phyloP scores from a whole-genome alignment of 176 grass and related monocot species.

The Sorghum bicolor region DNA sequence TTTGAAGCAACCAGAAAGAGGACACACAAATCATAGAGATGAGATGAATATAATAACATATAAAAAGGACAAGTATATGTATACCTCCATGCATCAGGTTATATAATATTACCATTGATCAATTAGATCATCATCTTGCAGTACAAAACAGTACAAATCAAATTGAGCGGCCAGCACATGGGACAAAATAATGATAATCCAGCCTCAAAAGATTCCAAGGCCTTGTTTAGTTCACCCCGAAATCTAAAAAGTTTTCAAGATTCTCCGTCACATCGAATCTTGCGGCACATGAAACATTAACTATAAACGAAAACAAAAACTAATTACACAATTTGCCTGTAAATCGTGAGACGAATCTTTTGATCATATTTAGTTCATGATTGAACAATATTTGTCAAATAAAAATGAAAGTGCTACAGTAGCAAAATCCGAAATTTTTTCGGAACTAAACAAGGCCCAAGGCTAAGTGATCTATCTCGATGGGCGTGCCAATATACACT shows the following conservation, averaged over 20 bases:
- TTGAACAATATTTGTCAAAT: too few relatives aligned
- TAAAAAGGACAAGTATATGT: neutral
- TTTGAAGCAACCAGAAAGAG: neutral
- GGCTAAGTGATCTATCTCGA: neutral
- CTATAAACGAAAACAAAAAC: too few relatives aligned
- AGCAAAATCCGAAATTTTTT: too few relatives aligned
- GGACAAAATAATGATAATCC: conserved; percentile 12
- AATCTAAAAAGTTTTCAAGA: too few relatives aligned
- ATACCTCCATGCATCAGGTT: neutral
- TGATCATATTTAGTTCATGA: too few relatives aligned
- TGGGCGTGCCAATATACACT: neutral
- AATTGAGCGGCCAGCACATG: neutral
- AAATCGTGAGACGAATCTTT: too few relatives aligned
- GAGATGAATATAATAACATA: neutral
- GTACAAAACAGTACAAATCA: neutral
- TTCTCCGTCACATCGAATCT: too few relatives aligned
- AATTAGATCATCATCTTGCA: neutral
- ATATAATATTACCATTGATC: neutral
- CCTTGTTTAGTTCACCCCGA: too few relatives aligned
- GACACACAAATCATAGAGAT: neutral
- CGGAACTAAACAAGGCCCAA: too few relatives aligned
- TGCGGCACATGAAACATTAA: too few relatives aligned
- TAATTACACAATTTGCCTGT: too few relatives aligned
- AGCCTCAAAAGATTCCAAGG: neutral
- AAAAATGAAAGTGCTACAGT: too few relatives aligned